phyloP scores from a whole-genome alignment of 176 grass and related monocot genomes.

The Zea mays region DNA sequence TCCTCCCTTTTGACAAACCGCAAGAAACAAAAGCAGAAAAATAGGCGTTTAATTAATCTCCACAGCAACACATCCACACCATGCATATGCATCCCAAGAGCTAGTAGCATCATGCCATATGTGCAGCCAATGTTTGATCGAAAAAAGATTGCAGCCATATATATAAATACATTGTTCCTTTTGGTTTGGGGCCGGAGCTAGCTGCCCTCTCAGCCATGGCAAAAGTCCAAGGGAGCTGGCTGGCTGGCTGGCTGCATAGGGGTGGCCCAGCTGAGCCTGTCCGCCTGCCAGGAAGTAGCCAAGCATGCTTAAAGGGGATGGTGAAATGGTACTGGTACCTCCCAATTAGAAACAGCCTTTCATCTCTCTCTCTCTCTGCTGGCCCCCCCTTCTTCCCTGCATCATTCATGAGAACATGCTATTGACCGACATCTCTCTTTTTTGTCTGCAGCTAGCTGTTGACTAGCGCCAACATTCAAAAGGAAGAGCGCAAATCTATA shows the following conservation, averaged over 20 bases:
- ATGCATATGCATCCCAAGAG: too few species aligned
- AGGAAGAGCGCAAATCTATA: constrained; percentile 38
- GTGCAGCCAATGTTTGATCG: constrained; percentile 37
- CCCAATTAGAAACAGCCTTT: constrained; percentile 72
- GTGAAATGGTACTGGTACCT: constrained; percentile 58
- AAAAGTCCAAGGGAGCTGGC: constrained; percentile 55
- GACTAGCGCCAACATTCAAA: constrained; percentile 59
- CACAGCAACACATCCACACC: too few species aligned
- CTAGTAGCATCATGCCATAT: constrained; percentile 43
- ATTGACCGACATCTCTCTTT: constrained; percentile 86
- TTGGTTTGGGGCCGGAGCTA: constrained; percentile 35
- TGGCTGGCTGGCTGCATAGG: background rate
- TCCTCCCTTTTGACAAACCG: constrained; percentile 24
- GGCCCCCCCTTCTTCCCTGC: constrained; percentile 37
- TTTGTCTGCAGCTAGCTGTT: constrained; percentile 86
- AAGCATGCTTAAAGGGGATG: constrained; percentile 63
- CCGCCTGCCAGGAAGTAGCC: constrained; percentile 46
- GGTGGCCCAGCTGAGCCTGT: constrained; percentile 35
- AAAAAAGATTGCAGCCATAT: constrained; percentile 41
- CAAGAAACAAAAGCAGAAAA: constrained; percentile 2
- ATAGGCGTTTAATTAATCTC: constrained; percentile 27
- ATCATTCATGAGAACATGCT: constrained; percentile 84
- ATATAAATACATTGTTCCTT: constrained; percentile 36
- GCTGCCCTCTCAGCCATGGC: constrained; percentile 37
- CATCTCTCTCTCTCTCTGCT: constrained; percentile 37